These are phyloP conservation scores for Tieghemostelium lacteum DNA, from an alignment of 78 protist genomes.

Conservation along the genomic window DNA sequence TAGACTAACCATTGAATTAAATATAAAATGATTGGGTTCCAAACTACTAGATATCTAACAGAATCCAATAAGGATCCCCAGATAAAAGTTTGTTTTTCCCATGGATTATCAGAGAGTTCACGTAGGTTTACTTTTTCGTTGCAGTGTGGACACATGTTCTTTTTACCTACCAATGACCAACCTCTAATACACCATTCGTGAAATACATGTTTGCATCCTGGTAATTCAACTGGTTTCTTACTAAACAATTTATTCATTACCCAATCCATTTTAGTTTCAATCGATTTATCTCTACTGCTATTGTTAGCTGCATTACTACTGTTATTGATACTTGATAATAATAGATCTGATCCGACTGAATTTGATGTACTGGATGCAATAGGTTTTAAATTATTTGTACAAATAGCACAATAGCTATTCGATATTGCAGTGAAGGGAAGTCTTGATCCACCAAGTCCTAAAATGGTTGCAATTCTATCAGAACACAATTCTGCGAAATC, in stretches of 20 bases:
- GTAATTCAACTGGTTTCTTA: conserved; percentile 33
- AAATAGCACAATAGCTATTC: conserved; percentile 63
- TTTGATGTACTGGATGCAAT: neutral
- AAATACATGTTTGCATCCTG: conserved; percentile 40
- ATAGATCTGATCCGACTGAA: conserved; percentile 8
- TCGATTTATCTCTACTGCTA: neutral
- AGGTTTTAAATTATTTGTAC: conserved; percentile 33
- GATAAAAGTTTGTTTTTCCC: conserved; percentile 13
- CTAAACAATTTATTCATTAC: conserved; percentile 52
- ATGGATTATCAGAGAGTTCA: conserved; percentile 22
- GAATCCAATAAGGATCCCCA: conserved; percentile 46
- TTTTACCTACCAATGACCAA: conserved; percentile 53
- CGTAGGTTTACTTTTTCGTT: conserved; percentile 36
- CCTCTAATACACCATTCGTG: conserved; percentile 69
- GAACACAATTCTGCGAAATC: conserved; percentile 70
- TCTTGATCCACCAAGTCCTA: conserved; percentile 64
- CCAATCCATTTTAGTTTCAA: conserved; percentile 14
- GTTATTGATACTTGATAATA: neutral
- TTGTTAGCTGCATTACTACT: neutral
- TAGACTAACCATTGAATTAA: neutral
- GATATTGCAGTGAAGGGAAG: conserved; percentile 39
- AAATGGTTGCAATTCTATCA: conserved; percentile 29
- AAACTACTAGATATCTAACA: conserved; percentile 20
- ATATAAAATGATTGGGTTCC: conserved; percentile 43
- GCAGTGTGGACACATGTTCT: conserved; percentile 50